Base-by-base conservation (phyloP, 306 rosid species). In the Quercus variabilis region DNA sequence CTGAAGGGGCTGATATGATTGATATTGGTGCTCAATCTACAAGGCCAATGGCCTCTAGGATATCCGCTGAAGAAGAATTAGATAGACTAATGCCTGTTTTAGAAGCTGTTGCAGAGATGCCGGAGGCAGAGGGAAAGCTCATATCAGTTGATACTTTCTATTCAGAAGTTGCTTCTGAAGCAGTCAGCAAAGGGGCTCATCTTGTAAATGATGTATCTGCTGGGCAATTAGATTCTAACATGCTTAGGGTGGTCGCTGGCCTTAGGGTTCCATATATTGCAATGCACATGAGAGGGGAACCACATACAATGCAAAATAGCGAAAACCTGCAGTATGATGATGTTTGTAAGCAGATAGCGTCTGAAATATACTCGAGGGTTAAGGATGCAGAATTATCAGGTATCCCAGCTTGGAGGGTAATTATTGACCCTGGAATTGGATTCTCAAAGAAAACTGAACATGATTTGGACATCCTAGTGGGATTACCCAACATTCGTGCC, bases 211-310 rank as follows among this genome's bases (percentile, higher is more conserved):
- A 91, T 76, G 83, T 89, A 57, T 91, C 98, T 58, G 89, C 92
- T 0, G 99, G 98, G 69, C 51, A 84, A 73, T 80, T 92, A 78
- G 99, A 93, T 77, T 59, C 91, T 18, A 81, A 87, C 63, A 91
- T 93, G 99, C 83, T 86, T 56, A 87, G 80, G 78, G 94, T 90
- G 55, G 88, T 95, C 72, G 92, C 99, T 71, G 93, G 83, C 60
- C 99, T 95, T 58, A 82, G 81, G 78, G 97, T 91, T 79, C 99
- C 98, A 74, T 91, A 89, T 76, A 84, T 87, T 85, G 99, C 96
- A 72, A 95, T 93, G 97, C 99, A 93, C 83, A 91, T 91, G 98
- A 91, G 97, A 78, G 98, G 99, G 35, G 96, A 91, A 46, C 99
- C 96, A 6, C 87, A 87, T 55, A 86, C 93, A 4, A 95, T 95